Evolutionary conservation across 1,284 basidiomycete genomes (phyloP), one percentile per base, ranked within the genome.

Genomic region (Termitomyces sp.): DNA sequence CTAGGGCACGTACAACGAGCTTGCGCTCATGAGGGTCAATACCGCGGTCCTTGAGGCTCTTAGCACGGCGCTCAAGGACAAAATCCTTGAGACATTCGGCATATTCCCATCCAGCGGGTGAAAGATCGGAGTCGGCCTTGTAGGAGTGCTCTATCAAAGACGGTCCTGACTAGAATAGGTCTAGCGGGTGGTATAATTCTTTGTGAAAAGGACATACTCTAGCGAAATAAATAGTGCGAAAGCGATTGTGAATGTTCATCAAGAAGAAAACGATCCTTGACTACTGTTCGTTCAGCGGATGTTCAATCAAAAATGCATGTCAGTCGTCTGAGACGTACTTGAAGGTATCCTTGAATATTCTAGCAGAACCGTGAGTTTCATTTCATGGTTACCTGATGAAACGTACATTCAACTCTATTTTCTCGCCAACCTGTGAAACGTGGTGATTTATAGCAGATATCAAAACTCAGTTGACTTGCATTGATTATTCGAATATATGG

Each of bases 111-210:
- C 96, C 96, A 0, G 88, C 87, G 1, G 92, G 89, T 0, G 93
- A 97, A 7, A 99, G 81, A 66, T 98, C 97, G 0, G 96, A 94
- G 66, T 99, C 96, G 28, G 96, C 95, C 72, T 97, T 97, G 78
- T 96, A 99, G 3, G 95, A 97, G 68, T 99, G 97, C 67, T 99
- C 97, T 59, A 98, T 95, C 53, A 97, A 79, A 5, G 91, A 97
- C 77, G 93, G 93, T 10, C 93, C 93, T 5, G 93, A 95, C 91
- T 88, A 51, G 55, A 18, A 38, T 28, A 7, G 28, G 13, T 52
- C 47, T 46, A 47, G 49, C 42, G 18, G 38, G 37, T 41, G 21
- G 5, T 5, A 31, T 26, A 3, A 42, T n/a, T 34, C 24, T 38
- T 10, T 28, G 28, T 21, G 5, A 30, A 16, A 50, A 43, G 56